Percentiles rank a stretch among this genome's conserved stretches.
phyloP scores from a whole-genome alignment of 2,329 filamentous ascomycete genomes.

The Fusarium circinatum region DNA sequence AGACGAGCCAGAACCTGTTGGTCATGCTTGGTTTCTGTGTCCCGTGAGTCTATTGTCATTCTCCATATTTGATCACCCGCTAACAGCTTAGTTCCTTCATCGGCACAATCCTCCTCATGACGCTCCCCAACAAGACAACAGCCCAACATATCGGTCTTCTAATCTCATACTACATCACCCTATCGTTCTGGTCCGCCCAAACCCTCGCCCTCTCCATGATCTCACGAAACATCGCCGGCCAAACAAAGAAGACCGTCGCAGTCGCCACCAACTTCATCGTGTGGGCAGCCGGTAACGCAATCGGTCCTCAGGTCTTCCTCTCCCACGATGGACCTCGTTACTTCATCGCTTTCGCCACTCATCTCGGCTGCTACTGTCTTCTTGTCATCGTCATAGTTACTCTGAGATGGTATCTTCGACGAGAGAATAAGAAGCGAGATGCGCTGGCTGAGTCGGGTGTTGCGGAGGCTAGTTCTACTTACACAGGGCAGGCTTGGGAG shows the following conservation, averaged over 20 bases:
- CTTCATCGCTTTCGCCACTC: constrained; percentile 74
- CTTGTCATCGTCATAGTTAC: constrained; percentile 67
- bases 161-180: constrained; percentile 79
- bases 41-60: constrained; percentile 55
- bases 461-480: constrained; percentile 50
- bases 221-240: constrained; percentile 75
- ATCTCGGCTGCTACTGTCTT: constrained; percentile 74
- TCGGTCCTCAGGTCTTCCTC: constrained; percentile 53
- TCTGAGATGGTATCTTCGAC: constrained; percentile 66
- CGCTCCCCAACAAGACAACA: background rate
- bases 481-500: constrained; percentile 63
- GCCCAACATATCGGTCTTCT: constrained; percentile 66
- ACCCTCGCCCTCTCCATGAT: constrained; percentile 74
- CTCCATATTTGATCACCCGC: accelerated
- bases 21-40: constrained; percentile 74
- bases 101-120: constrained; percentile 77
- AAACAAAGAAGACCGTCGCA: constrained; percentile 77
- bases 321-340: constrained; percentile 62
- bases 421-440: constrained; percentile 69
- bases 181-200: constrained; percentile 81
- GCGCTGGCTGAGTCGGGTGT: constrained; percentile 55
- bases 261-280: constrained; percentile 77
- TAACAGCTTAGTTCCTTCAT: constrained; percentile 58
- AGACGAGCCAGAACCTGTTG: constrained; percentile 73
- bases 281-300: constrained; percentile 75